A percentile compares a stretch with the other conserved stretches of the same genome.
These are phyloP conservation scores for Penicillium sp. DNA, from an alignment of 2,329 filamentous ascomycete species.

Conservation along the genomic window DNA sequence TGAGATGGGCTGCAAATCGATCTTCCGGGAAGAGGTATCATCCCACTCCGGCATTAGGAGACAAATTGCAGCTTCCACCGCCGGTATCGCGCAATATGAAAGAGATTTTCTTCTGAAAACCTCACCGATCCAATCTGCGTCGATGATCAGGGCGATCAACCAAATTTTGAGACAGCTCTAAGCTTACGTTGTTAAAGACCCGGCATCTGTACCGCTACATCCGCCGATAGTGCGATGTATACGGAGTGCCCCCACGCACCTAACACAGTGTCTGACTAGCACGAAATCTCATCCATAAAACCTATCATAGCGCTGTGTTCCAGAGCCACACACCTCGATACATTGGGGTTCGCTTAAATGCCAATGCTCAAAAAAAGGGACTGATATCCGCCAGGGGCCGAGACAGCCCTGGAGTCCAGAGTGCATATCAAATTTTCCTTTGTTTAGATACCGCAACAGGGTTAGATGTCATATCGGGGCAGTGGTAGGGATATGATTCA, in stretches of 20 bases:
- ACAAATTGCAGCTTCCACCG: neutral
- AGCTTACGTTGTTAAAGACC: neutral
- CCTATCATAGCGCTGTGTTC: neutral
- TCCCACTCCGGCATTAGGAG: neutral
- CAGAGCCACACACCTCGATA: neutral
- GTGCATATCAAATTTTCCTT: conserved; percentile 4
- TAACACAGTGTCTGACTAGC: neutral
- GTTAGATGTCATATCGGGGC: neutral
- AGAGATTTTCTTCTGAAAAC: neutral
- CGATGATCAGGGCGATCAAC: neutral
- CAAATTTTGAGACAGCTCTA: conserved; percentile 1
- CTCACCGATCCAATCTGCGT: conserved; percentile 2
- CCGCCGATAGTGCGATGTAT: neutral
- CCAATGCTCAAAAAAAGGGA: neutral
- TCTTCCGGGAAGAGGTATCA: conserved; percentile 1
- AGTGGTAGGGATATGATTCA: conserved; percentile 3
- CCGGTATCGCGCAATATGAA: conserved; percentile 1
- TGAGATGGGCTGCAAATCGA: neutral
- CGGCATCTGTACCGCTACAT: neutral
- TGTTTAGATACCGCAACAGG: neutral
- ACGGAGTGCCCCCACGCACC: neutral
- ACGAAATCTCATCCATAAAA: neutral
- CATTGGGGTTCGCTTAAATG: neutral
- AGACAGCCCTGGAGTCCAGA: conserved; percentile 9
- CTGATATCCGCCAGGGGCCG: conserved; percentile 2